phyloP scores from a whole-genome alignment of 164 flowering plant species.

The Kingdonia uniflora region DNA sequence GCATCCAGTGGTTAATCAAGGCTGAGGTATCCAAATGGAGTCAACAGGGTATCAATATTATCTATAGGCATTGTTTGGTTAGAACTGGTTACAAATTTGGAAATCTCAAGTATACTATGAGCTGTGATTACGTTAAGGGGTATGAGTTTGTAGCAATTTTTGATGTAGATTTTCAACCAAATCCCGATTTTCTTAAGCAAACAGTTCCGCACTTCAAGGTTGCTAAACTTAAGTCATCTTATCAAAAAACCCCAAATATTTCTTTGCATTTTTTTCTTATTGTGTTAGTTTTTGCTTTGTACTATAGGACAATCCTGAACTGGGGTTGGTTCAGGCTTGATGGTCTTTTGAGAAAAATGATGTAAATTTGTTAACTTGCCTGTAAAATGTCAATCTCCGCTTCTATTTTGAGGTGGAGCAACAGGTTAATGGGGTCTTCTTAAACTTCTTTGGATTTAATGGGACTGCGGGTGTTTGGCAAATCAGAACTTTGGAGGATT shows the following conservation, averaged over 20 bases:
- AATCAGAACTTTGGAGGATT: too few relatives aligned
- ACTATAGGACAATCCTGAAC: too few relatives aligned
- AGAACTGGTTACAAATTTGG: constrained; percentile 77
- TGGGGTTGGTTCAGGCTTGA: constrained; percentile 70
- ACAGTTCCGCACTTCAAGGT: constrained; percentile 69
- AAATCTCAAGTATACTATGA: constrained; percentile 67
- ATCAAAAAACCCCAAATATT: not conserved
- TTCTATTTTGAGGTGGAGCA: too few relatives aligned
- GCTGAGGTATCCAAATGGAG: too few relatives aligned
- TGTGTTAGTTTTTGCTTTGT: too few relatives aligned
- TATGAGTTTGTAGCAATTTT: too few relatives aligned
- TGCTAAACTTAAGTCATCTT: constrained; percentile 2
- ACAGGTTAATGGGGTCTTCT: too few relatives aligned
- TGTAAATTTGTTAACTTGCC: constrained; percentile 69
- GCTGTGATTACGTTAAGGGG: constrained; percentile 56
- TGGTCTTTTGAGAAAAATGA: constrained; percentile 81
- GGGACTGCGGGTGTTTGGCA: too few relatives aligned
- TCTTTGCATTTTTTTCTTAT: constrained; percentile 1
- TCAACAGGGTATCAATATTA: constrained; percentile 49
- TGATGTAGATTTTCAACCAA: too few relatives aligned
- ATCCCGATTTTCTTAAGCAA: constrained; percentile 49
- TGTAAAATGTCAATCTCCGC: constrained; percentile 64
- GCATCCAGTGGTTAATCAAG: too few relatives aligned
- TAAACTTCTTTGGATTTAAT: too few relatives aligned
- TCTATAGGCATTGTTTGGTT: too few relatives aligned